These are phyloP conservation scores for Pythium oligandrum DNA, from an alignment of 352 stramenopile genomes.

Conservation along the genomic window DNA sequence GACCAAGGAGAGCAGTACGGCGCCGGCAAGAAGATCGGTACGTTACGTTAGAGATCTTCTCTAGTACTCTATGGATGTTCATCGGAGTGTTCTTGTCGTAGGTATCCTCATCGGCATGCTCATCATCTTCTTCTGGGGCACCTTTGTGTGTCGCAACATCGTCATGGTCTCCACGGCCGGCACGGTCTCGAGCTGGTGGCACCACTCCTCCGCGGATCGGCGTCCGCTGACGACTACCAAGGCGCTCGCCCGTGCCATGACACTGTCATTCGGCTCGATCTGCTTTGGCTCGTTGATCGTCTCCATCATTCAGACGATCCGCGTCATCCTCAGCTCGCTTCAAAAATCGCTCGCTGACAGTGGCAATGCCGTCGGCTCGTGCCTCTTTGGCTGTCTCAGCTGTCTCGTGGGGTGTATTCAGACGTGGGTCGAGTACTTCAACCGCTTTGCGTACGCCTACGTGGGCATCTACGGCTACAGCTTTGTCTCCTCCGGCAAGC, in stretches of 20 bases:
- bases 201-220: constrained; percentile 47
- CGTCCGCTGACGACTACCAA: constrained; percentile 31
- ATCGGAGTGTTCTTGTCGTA: constrained; percentile 18
- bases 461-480: constrained; percentile 68
- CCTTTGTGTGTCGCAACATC: constrained; percentile 69
- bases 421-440: constrained; percentile 70
- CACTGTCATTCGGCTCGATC: constrained; percentile 85
- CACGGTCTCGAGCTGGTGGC: constrained; percentile 83
- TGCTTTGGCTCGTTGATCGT: constrained; percentile 77
- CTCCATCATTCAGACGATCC: constrained; percentile 62
- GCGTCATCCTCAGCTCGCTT: constrained; percentile 35
- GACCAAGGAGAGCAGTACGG: constrained; percentile 25
- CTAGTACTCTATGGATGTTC: constrained; percentile 9
- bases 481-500: constrained; percentile 44
- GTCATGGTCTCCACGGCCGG: constrained; percentile 78
- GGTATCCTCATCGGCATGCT: constrained; percentile 69
- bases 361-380: constrained; percentile 52
- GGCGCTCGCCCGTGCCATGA: constrained; percentile 54
- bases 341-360: constrained; percentile 31
- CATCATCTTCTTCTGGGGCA: constrained; percentile 86
- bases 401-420: constrained; percentile 62
- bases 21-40: constrained; percentile 27
- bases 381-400: constrained; percentile 34
- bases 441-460: constrained; percentile 71
- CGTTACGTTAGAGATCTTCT: constrained; percentile 1